phyloP scores from a whole-genome alignment of 2,329 filamentous ascomycete species.

The Fusarium anguioides region DNA sequence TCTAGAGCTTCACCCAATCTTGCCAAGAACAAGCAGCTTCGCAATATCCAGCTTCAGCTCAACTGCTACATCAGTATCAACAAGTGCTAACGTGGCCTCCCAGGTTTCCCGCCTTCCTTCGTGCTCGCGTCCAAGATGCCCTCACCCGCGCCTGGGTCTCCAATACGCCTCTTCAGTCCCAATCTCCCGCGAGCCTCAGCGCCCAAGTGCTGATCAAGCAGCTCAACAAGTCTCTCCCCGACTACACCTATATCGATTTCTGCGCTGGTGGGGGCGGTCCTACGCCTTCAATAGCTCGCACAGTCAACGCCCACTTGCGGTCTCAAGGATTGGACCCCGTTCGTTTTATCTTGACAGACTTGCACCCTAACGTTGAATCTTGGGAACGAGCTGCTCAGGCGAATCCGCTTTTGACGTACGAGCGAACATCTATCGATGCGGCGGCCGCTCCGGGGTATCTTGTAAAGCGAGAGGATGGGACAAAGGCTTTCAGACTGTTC shows the following conservation, averaged over 20 bases:
- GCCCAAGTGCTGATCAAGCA: slow-evolving; percentile 65
- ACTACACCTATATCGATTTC: slow-evolving; percentile 78
- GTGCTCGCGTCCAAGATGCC: slow-evolving; percentile 72
- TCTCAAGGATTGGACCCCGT: slow-evolving; percentile 49
- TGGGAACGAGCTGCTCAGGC: slow-evolving; percentile 66
- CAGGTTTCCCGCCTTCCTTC: slow-evolving; percentile 75
- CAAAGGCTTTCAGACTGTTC: slow-evolving; percentile 74
- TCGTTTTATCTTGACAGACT: slow-evolving; percentile 72
- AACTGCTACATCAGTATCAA: background rate
- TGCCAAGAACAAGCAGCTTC: background rate
- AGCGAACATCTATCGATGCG: slow-evolving; percentile 73
- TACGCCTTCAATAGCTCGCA: slow-evolving; percentile 70
- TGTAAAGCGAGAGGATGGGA: slow-evolving; percentile 52
- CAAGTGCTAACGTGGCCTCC: background rate
- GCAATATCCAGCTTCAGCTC: background rate
- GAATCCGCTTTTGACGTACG: slow-evolving; percentile 68
- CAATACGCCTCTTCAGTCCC: slow-evolving; percentile 66
- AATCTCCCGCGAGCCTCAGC: slow-evolving; percentile 70
- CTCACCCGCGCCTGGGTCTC: slow-evolving; percentile 73
- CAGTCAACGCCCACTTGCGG: slow-evolving; percentile 62
- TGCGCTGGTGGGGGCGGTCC: slow-evolving; percentile 80
- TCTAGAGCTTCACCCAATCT: background rate
- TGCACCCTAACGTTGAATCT: slow-evolving; percentile 71
- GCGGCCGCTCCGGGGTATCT: slow-evolving; percentile 65
- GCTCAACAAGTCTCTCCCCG: slow-evolving; percentile 59